These are phyloP conservation scores for Quercus rubra DNA, from an alignment of 306 rosid genomes.

Conservation along the genomic window DNA sequence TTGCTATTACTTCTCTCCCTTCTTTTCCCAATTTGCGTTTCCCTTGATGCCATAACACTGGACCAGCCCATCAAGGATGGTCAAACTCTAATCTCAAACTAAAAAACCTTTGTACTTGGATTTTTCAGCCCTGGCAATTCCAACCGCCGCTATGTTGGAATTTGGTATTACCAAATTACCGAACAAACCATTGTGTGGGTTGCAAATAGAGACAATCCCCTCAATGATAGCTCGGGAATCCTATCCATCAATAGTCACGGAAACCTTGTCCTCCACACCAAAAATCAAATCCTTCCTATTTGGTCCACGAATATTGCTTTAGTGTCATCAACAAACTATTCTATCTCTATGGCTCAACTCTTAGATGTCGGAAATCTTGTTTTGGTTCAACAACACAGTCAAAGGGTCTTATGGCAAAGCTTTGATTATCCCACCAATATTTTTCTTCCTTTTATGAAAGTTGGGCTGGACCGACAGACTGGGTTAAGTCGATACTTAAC, in stretches of 20 bases:
- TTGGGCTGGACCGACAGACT: constrained; percentile 23
- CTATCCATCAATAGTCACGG: constrained; percentile 29
- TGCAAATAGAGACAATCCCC: constrained; percentile 40
- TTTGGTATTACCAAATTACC: constrained; percentile 26
- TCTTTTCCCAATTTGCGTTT: not conserved
- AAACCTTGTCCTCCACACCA: constrained; percentile 21
- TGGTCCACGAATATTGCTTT: not conserved
- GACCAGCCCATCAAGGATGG: not conserved
- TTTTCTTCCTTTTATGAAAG: constrained; percentile 7
- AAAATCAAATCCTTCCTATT: constrained; percentile 11
- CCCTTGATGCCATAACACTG: not conserved
- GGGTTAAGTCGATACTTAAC: constrained; percentile 20
- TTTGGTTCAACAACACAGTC: not conserved
- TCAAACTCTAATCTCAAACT: constrained; percentile 15
- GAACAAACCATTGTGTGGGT: constrained; percentile 31
- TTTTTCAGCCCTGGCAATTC: constrained; percentile 49
- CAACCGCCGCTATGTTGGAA: constrained; percentile 31
- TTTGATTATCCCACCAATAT: constrained; percentile 34
- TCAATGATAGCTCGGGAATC: constrained; percentile 32
- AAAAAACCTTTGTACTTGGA: constrained; percentile 39
- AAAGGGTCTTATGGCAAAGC: constrained; percentile 28
- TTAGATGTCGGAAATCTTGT: constrained; percentile 26
- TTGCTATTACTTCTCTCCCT: not conserved
- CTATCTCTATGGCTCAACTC: constrained; percentile 12
- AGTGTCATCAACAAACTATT: not conserved